Conservation (phyloP, 768 basidiomycete genomes). For the Sporobolomyces roseus region DNA sequence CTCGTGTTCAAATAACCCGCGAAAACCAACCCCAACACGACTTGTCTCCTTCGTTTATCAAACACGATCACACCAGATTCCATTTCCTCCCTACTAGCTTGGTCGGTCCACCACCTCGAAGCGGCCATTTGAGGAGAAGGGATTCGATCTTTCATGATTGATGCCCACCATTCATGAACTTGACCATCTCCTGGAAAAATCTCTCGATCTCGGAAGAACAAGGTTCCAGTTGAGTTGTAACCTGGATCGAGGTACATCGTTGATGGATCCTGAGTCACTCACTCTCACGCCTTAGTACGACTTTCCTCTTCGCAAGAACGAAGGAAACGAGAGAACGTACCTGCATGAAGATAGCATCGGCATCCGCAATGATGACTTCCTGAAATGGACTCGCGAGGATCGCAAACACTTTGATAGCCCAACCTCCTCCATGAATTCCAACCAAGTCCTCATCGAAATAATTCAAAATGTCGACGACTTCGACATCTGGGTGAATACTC, state of each 20-base stretch:
- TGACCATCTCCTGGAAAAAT: slow-evolving; percentile 40
- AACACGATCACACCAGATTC: slow-evolving; percentile 40
- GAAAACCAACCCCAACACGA: slow-evolving; percentile 27
- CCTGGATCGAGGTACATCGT: slow-evolving; percentile 31
- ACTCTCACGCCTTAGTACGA: neutral
- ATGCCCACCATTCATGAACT: slow-evolving; percentile 39
- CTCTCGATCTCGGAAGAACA: slow-evolving; percentile 36
- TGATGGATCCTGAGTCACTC: slow-evolving; percentile 27
- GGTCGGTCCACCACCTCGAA: slow-evolving; percentile 30
- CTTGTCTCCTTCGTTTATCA: slow-evolving; percentile 30
- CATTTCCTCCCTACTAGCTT: slow-evolving; percentile 39
- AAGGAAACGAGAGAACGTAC: neutral
- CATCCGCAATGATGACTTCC: slow-evolving; percentile 37
- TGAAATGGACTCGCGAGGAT: slow-evolving; percentile 35
- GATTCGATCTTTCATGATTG: slow-evolving; percentile 30
- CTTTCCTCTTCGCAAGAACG: too few species aligned
- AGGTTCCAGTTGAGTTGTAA: slow-evolving; percentile 34
- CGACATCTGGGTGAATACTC: slow-evolving; percentile 29
- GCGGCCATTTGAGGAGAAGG: slow-evolving; percentile 22
- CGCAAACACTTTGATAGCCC: slow-evolving; percentile 42
- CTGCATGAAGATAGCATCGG: slow-evolving; percentile 37
- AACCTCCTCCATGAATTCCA: slow-evolving; percentile 38
- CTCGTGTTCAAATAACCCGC: slow-evolving; percentile 34
- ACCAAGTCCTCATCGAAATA: slow-evolving; percentile 37
- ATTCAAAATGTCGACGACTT: slow-evolving; percentile 34